Conservation (phyloP, 495 filamentous ascomycete genomes). For the Trichoderma parareesei region DNA sequence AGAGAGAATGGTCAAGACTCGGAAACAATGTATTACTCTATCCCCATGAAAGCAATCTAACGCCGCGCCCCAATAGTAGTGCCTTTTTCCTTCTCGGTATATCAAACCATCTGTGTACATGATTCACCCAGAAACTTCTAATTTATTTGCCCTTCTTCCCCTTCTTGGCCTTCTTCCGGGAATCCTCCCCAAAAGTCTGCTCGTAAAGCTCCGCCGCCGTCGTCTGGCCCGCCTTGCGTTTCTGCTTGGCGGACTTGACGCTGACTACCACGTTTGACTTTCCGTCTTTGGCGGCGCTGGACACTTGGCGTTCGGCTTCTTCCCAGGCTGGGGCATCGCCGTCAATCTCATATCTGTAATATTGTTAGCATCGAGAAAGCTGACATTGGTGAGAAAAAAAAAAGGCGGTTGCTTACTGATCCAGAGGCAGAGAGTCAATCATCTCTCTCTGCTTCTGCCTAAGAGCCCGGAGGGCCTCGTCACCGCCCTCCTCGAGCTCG, state of each 20-base stretch:
- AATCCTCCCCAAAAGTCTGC: conserved; percentile 39
- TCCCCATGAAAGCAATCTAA: neutral
- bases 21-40: neutral
- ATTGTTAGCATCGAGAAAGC: conserved; percentile 37
- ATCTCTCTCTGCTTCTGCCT: conserved; percentile 68
- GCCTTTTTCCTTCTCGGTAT: neutral
- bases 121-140: neutral
- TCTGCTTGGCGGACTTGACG: conserved; percentile 64
- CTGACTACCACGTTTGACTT: conserved; percentile 67
- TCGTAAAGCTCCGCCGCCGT: conserved; percentile 52
- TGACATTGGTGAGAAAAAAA: conserved; percentile 10
- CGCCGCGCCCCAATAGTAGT: neutral
- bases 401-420: conserved; percentile 54
- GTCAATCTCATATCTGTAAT: conserved; percentile 69
- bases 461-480: conserved; percentile 62
- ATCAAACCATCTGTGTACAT: neutral
- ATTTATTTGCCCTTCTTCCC: conserved; percentile 9
- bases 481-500: conserved; percentile 75
- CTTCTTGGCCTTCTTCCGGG: conserved; percentile 21
- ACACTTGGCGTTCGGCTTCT: conserved; percentile 73
- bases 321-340: conserved; percentile 66
- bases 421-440: conserved; percentile 81
- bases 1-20: too few species aligned
- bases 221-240: conserved; percentile 71
- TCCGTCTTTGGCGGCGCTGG: conserved; percentile 43